Evolutionary conservation across 345 rosid genomes (phyloP), one percentile per base, ranked within the genome.

Genomic region (Aquilaria sinensis): DNA sequence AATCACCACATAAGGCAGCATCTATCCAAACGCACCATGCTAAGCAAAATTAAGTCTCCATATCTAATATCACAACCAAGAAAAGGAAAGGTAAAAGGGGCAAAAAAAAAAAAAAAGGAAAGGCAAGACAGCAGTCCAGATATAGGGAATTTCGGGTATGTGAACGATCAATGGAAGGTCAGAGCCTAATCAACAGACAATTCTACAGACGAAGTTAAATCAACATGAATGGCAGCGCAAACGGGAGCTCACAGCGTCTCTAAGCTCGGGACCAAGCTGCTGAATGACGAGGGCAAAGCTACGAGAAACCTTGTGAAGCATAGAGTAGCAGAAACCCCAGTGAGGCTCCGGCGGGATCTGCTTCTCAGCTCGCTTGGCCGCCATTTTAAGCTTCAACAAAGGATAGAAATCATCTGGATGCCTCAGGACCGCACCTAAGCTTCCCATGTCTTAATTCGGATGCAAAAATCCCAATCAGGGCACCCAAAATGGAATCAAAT

Each of bases 341-440:
- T 87, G 96, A 59, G 96, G 93, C 70, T 87, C 80, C 3, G 74
- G 74, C 4, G 97, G 97, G 86, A 91, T 94, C 87, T 91, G 96
- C 79, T 85, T 91, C 83, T 75, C 88, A 0, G 96, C 97, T n/a
- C 79, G 49, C 43, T 76, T 79, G 2, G 74, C 74, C 34, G 92
- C 99, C 79, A 83, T 73, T 73, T 81, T 86, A 69, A 91, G 81
- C 79, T 87, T 95, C 83, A 95, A 32, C 4, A 90, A 74, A n/a
- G 97, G 93, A 73, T 76, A 95, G n/a, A 95, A 60, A 53, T 91
- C 97, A 75, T 85, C 84, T 0, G 99, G 99, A 71, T 87, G 81
- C 70, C 68, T 95, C 81, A 95, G 58, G 0, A 89, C 58, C 70
- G 84, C 84, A 7, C 81, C 80, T 67, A 89, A 74, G 58, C 78